These are phyloP conservation scores for Boeremia exigua DNA, from an alignment of 2,329 filamentous ascomycete genomes.

Conservation along the genomic window DNA sequence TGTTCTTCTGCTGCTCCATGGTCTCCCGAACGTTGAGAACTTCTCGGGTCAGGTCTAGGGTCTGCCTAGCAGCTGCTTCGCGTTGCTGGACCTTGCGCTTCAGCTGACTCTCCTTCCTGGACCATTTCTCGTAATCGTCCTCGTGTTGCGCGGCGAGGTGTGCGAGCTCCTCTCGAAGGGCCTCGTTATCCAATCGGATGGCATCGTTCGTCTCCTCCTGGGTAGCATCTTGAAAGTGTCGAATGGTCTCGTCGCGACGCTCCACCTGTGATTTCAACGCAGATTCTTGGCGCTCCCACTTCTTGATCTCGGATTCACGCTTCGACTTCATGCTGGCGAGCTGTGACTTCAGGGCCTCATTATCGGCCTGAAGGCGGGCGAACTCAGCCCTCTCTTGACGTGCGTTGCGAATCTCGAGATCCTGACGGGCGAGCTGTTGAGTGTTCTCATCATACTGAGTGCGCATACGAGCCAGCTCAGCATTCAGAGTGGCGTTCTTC, in stretches of 20 bases:
- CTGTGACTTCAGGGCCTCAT: conserved; percentile 72
- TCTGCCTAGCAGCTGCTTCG: conserved; percentile 33
- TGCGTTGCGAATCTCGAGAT: conserved; percentile 44
- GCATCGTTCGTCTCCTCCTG: conserved; percentile 48
- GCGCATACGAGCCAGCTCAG: conserved; percentile 41
- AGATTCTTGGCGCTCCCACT: conserved; percentile 42
- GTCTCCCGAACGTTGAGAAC: conserved; percentile 35
- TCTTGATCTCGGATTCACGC: conserved; percentile 59
- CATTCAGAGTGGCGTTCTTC: conserved; percentile 43
- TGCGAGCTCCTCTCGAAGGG: conserved; percentile 48
- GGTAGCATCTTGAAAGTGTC: conserved; percentile 45
- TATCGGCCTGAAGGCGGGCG: conserved; percentile 71
- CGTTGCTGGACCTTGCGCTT: conserved; percentile 44
- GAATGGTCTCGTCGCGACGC: conserved; percentile 48
- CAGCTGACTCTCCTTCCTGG: conserved; percentile 39
- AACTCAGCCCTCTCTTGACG: conserved; percentile 47
- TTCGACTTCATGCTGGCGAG: conserved; percentile 76
- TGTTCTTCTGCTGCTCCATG: conserved; percentile 32
- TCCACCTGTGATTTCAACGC: conserved; percentile 43
- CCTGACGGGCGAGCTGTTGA: conserved; percentile 42
- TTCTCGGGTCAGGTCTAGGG: conserved; percentile 42
- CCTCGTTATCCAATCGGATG: conserved; percentile 50
- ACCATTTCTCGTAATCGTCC: conserved; percentile 42
- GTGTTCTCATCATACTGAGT: conserved; percentile 46
- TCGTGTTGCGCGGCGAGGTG: conserved; percentile 45